phyloP scores from a whole-genome alignment of 1,139 yeast species.

The Suhomyces bolitotheri region DNA sequence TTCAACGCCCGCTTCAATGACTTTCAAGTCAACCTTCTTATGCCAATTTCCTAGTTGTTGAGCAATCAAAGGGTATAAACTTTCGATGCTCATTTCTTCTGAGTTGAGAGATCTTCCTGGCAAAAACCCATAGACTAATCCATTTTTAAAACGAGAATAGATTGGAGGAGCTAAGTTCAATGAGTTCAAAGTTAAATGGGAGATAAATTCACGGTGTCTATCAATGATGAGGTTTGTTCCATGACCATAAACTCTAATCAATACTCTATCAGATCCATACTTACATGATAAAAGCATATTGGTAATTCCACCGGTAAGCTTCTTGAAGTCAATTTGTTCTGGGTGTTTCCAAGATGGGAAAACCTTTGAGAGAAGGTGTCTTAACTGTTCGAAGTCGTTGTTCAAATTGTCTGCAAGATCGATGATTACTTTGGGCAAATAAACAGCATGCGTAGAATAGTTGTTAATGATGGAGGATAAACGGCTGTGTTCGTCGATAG shows the following conservation, averaged over 20 bases:
- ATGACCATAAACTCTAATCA: conserved; percentile 73
- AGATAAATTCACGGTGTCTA: conserved; percentile 73
- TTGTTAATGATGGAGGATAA: conserved; percentile 26
- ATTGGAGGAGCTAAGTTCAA: conserved; percentile 69
- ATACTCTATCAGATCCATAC: conserved; percentile 36
- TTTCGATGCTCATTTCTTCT: conserved; percentile 49
- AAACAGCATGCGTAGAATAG: conserved; percentile 39
- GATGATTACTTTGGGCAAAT: conserved; percentile 39
- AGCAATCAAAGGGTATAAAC: conserved; percentile 60
- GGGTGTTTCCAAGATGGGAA: conserved; percentile 37
- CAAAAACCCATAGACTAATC: conserved; percentile 69
- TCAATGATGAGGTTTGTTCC: conserved; percentile 76
- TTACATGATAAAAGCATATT: conserved; percentile 64
- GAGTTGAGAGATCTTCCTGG: conserved; percentile 66
- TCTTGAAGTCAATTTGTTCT: conserved; percentile 29
- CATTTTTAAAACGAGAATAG: conserved; percentile 69
- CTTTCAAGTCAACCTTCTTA: conserved; percentile 40
- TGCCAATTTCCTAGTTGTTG: conserved; percentile 77
- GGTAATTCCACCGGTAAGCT: conserved; percentile 78
- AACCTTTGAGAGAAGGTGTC: conserved; percentile 33
- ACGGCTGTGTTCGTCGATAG: conserved; percentile 2
- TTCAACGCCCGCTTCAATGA: conserved; percentile 53
- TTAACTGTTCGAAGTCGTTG: conserved; percentile 34
- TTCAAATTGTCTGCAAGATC: conserved; percentile 35
- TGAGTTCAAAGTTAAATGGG: conserved; percentile 63